Evolutionary conservation across 768 basidiomycete species (phyloP).

Genomic region (Coprinopsis sp.): DNA sequence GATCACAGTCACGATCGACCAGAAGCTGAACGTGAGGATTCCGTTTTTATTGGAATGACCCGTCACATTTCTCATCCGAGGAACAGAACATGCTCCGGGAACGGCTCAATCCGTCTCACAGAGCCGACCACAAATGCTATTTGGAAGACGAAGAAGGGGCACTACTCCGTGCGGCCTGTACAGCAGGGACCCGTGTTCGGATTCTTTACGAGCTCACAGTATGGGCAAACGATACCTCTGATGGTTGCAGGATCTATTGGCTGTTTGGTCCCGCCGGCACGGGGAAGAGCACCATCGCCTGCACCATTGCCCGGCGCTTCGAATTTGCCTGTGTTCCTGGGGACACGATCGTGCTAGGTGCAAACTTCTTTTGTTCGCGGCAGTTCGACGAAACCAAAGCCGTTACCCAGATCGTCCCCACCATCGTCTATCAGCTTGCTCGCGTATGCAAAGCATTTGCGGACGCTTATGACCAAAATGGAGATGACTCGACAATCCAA

Average conservation of each 20-base stretch:
- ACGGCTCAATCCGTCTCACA: constrained; percentile 12
- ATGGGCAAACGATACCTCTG: constrained; percentile 20
- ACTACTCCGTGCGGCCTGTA: too few species aligned
- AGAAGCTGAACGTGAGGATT: constrained; percentile 4
- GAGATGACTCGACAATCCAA: too few species aligned
- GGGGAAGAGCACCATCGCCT: too few species aligned
- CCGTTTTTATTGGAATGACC: background rate
- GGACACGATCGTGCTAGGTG: too few species aligned
- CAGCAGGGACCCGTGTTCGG: constrained; percentile 21
- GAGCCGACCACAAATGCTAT: constrained; percentile 10
- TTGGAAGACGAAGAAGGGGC: constrained; percentile 9
- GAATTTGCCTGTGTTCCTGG: too few species aligned
- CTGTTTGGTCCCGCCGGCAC: too few species aligned
- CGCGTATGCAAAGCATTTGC: constrained; percentile 17
- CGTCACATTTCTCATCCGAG: background rate
- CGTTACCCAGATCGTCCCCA: too few species aligned
- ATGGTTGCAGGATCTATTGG: constrained; percentile 15
- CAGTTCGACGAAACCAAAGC: too few species aligned
- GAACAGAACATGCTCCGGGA: constrained; percentile 8
- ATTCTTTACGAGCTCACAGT: constrained; percentile 17
- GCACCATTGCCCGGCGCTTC: too few species aligned
- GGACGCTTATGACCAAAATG: constrained; percentile 12
- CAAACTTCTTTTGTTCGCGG: too few species aligned
- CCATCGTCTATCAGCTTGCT: constrained; percentile 21
- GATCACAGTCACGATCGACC: constrained; percentile 3